phyloP scores from a whole-genome alignment of 2,329 filamentous ascomycete genomes.

The Aspergillus pseudoviridinutans region DNA sequence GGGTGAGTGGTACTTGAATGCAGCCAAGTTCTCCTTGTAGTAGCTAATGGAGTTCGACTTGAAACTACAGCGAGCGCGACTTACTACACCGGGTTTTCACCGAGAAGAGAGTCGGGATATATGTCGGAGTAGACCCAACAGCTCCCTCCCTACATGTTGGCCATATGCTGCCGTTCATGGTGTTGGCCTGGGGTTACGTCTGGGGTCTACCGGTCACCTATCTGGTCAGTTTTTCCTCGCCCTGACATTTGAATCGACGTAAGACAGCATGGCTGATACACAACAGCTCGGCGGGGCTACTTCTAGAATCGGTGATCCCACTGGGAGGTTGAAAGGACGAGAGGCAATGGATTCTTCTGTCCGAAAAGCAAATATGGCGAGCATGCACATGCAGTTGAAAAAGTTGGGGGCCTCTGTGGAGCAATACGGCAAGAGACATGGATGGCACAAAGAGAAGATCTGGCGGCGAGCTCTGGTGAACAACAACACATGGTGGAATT shows the following conservation, averaged over 20 bases:
- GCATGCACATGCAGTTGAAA: conserved; percentile 49
- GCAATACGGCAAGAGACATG: conserved; percentile 59
- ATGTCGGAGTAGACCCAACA: conserved; percentile 48
- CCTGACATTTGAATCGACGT: neutral
- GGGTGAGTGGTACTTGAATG: conserved; percentile 31
- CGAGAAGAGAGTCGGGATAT: conserved; percentile 44
- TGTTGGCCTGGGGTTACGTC: conserved; percentile 47
- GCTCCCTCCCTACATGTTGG: conserved; percentile 49
- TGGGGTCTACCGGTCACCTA: conserved; percentile 45
- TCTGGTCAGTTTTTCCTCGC: conserved; percentile 33
- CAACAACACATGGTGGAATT: conserved; percentile 80
- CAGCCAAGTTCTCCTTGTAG: neutral
- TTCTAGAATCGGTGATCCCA: conserved; percentile 45
- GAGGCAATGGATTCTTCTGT: conserved; percentile 33
- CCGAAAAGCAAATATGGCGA: conserved; percentile 45
- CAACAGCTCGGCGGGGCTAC: conserved; percentile 46
- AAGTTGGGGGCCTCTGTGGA: conserved; percentile 73
- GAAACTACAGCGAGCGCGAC: conserved; percentile 35
- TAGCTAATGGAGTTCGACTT: conserved; percentile 9
- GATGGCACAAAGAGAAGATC: conserved; percentile 59
- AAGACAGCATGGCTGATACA: conserved; percentile 12
- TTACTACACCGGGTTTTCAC: conserved; percentile 42
- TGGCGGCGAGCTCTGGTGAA: conserved; percentile 69
- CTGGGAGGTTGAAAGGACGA: conserved; percentile 40
- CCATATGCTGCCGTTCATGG: conserved; percentile 50